These are phyloP conservation scores for Sorghum bicolor DNA, from an alignment of 176 grass and related monocot genomes.

Conservation along the genomic window DNA sequence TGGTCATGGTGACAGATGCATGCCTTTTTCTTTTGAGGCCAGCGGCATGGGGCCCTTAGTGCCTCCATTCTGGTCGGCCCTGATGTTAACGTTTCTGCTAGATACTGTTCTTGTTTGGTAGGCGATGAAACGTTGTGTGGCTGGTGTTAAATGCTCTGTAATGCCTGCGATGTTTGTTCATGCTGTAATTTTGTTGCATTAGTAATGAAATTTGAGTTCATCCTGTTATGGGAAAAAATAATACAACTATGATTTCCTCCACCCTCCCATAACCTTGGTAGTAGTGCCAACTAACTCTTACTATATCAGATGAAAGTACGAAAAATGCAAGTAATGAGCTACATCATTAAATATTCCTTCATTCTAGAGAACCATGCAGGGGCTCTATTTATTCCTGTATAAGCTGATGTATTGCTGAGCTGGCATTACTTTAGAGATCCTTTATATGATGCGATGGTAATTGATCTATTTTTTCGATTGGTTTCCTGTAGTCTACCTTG, in stretches of 20 bases:
- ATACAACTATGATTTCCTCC: background rate
- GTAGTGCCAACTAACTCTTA: background rate
- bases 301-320: background rate
- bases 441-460: background rate
- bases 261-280: background rate
- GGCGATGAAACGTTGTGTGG: background rate
- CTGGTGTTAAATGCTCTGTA: background rate
- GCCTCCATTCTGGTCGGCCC: background rate
- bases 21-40: background rate
- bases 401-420: background rate
- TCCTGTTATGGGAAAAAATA: background rate
- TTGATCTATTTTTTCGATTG: background rate
- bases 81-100: background rate
- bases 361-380: background rate
- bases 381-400: background rate
- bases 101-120: background rate
- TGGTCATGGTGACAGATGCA: background rate
- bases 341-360: background rate
- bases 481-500: background rate
- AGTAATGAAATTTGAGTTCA: background rate
- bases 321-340: background rate
- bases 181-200: background rate
- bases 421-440: background rate
- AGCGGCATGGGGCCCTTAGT: background rate
- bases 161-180: background rate